Base-by-base conservation (phyloP, 192 early-diverging fungal genomes). In the Geranomyces michiganensis region DNA sequence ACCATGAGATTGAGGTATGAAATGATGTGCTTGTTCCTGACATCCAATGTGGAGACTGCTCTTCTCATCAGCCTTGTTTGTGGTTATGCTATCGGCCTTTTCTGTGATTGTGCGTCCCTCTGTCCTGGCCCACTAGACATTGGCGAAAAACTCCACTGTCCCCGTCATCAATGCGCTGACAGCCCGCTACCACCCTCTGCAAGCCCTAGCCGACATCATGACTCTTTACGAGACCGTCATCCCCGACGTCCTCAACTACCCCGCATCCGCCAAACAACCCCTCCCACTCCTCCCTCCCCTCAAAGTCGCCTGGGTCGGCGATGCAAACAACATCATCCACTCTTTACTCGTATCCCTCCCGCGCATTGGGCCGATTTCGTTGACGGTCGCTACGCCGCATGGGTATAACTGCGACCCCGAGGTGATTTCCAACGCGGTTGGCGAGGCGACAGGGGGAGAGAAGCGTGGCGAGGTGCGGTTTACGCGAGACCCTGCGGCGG, bases 131-230 rank as follows among this genome's bases (percentile, higher is more conserved):
- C 5, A 56, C 41, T 36, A 93, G 90, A 86, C 82, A 7, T 80
- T 99, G 29, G 93, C 95, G 27, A 76, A 89, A 67, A 83, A 99
- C 80, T 94, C 95, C 0, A 78, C 84, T 1, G 94, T 96, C 0
- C 97, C 97, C 0, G 91, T 99, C 32, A 91, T 99, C 74, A 99
- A 99, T 73, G 97, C 95, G 0, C 81, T 99, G 22, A 95, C 93
- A 30, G 92, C 92, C 62, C 90, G 91, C 73, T 98, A 91, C 78
- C 97, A 99, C 65, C 97, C 97, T 56, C 92, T 97, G 13, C 97
- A 99, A 80, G 95, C 93, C 51, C 82, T 99, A 10, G 97, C 96
- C 21, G 97, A 99, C 78, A 77, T 98, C 60, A 87, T 96, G 87
- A 96, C 96, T 0, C 81, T 99, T 51, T 94, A 98, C 86, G 96